phyloP scores from a whole-genome alignment of 1,284 basidiomycete genomes.

The Rhodotorula sp. region DNA sequence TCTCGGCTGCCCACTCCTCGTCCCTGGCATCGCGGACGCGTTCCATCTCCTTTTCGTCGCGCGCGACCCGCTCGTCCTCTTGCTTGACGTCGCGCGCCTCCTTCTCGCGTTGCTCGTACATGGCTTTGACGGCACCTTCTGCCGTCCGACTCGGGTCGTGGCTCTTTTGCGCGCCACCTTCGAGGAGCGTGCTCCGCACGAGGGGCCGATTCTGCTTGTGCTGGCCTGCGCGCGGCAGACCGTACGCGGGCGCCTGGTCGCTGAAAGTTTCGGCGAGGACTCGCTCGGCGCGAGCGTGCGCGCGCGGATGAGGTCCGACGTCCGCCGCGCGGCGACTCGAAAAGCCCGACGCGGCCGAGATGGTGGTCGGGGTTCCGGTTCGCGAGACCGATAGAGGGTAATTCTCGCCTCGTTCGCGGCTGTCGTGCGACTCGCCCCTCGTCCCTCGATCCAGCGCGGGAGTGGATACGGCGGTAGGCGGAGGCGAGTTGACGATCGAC shows the following conservation, averaged over 20 bases:
- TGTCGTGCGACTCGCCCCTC: too few species aligned
- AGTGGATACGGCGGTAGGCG: not conserved
- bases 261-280: conserved; percentile 16
- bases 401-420: not conserved
- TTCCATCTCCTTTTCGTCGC: not conserved
- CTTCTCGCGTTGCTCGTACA: conserved; percentile 19
- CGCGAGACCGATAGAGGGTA: not conserved
- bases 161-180: conserved; percentile 14
- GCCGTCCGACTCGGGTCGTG: conserved; percentile 27
- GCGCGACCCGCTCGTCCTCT: not conserved
- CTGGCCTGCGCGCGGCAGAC: not conserved
- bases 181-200: conserved; percentile 1
- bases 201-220: too few species aligned
- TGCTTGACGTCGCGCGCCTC: not conserved
- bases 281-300: conserved; percentile 7
- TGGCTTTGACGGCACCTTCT: conserved; percentile 21
- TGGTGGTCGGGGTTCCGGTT: not conserved
- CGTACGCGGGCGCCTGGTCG: not conserved
- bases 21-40: not conserved
- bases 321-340: not conserved
- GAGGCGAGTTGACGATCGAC: too few species aligned
- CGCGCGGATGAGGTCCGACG: not conserved
- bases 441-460: not conserved
- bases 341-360: not conserved
- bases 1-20: not conserved